These are phyloP conservation scores for Leccinum broughii DNA, from an alignment of 768 basidiomycete species.

Conservation along the genomic window DNA sequence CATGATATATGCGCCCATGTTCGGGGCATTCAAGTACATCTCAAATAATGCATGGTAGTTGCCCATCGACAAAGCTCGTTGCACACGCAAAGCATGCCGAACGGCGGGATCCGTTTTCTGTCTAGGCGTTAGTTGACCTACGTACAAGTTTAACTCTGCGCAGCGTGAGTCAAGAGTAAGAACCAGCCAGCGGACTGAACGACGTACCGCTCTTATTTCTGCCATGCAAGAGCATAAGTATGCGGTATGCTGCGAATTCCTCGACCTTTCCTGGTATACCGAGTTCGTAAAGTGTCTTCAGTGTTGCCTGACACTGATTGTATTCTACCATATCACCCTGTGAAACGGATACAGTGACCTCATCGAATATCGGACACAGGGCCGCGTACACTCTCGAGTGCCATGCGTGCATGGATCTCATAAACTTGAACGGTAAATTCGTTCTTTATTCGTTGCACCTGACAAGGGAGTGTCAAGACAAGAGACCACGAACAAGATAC, in stretches of 20 bases:
- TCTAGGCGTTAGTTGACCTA: slow-evolving; percentile 94
- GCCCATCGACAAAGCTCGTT: slow-evolving; percentile 84
- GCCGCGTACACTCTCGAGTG: slow-evolving; percentile 77
- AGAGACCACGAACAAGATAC: neutral
- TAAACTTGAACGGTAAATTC: slow-evolving; percentile 97
- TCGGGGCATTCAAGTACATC: slow-evolving; percentile 79
- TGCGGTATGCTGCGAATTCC: slow-evolving; percentile 97
- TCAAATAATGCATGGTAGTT: slow-evolving; percentile 95
- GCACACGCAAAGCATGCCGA: slow-evolving; percentile 86
- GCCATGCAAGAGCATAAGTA: slow-evolving; percentile 93
- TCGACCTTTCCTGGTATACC: slow-evolving; percentile 91
- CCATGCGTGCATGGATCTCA: slow-evolving; percentile 97
- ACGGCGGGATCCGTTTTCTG: slow-evolving; percentile 84
- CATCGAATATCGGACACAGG: neutral
- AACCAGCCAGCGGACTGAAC: neutral
- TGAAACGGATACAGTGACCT: slow-evolving; percentile 20
- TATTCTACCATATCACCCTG: slow-evolving; percentile 99
- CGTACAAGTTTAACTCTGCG: slow-evolving; percentile 90
- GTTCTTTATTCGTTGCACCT: slow-evolving; percentile 99
- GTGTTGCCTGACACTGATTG: slow-evolving; percentile 93
- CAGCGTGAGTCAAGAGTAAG: neutral
- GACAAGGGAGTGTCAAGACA: slow-evolving; percentile 10
- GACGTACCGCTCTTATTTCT: slow-evolving; percentile 89
- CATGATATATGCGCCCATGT: slow-evolving; percentile 99
- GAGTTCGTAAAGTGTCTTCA: slow-evolving; percentile 89